These are phyloP conservation scores for Aegilops longissima DNA, from an alignment of 176 grass and related monocot genomes.

Conservation along the genomic window DNA sequence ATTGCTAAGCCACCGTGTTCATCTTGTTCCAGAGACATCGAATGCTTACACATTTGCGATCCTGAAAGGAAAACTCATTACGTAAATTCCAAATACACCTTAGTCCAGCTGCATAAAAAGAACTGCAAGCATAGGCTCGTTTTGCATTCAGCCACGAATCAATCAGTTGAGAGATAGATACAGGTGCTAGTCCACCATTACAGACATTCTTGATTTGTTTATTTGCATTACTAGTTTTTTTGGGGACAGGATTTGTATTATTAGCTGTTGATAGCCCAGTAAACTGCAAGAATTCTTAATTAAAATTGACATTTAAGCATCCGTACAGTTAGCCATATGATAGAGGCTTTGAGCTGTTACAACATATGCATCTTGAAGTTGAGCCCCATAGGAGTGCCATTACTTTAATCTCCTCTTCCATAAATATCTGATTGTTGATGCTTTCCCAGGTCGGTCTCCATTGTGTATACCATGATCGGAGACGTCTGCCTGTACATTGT, in stretches of 20 bases:
- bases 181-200: no score
- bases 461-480: constrained; percentile 88
- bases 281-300: neutral
- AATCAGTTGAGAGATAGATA: no score
- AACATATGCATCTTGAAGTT: neutral
- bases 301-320: neutral
- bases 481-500: constrained; percentile 92
- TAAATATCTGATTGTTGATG: neutral
- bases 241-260: neutral
- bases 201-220: neutral
- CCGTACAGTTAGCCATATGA: neutral
- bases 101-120: no score
- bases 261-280: neutral
- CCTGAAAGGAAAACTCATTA: no score
- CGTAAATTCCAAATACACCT: no score
- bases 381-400: no score
- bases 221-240: neutral
- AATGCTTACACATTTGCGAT: no score
- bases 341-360: neutral
- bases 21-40: no score
- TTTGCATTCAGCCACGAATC: no score
- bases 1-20: no score
- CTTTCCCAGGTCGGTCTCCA: constrained; percentile 73
- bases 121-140: no score
- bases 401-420: no score